Conservation (phyloP, 148 eudicot species). For the Persicaria tinctoria region DNA sequence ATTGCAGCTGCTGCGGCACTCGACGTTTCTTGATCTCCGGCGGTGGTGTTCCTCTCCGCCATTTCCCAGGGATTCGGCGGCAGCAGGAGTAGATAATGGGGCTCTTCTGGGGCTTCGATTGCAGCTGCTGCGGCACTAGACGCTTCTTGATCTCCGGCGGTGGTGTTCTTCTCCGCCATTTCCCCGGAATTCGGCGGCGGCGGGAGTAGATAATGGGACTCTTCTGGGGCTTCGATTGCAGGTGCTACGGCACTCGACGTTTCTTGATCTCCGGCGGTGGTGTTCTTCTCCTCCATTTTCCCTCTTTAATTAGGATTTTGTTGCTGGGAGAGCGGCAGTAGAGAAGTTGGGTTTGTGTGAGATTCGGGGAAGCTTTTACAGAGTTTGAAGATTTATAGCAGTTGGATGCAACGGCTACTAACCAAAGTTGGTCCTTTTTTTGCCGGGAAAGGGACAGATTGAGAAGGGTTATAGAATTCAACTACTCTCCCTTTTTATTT, state of each 20-base stretch:
- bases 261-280: conserved; percentile 18
- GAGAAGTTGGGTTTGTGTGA: background rate
- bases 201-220: no score
- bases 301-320: background rate
- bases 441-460: no score
- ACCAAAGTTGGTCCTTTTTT: background rate
- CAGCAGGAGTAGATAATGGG: no score
- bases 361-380: background rate
- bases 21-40: conserved; percentile 41
- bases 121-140: no score
- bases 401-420: background rate
- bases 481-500: background rate
- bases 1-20: conserved; percentile 35
- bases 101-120: no score
- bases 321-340: background rate
- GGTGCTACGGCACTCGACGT: conserved; percentile 43
- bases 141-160: no score
- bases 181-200: no score
- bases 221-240: no score
- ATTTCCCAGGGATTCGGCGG: conserved; percentile 32
- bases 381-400: background rate
- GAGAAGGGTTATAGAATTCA: no score
- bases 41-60: conserved; percentile 53
- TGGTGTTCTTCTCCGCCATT: no score
- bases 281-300: conserved; percentile 62